Percentiles rank a stretch among this genome's conserved stretches.
Evolutionary conservation across 257 asterid genomes (phyloP).

Genomic region (Buddleja alternifolia): DNA sequence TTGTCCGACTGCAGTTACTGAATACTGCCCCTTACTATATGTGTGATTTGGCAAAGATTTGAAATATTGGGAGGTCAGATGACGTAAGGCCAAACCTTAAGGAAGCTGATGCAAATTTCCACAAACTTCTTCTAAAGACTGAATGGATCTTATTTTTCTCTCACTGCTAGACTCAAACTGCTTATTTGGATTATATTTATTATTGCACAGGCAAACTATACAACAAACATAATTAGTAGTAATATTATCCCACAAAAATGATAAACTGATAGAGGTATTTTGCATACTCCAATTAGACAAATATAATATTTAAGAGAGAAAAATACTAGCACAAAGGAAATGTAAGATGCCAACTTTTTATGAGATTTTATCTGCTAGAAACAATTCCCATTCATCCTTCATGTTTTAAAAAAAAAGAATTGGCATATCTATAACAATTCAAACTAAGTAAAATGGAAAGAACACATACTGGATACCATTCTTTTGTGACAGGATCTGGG

Average conservation of each 20-base stretch:
- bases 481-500: conserved; percentile 81
- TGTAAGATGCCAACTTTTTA: not conserved
- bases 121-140: not conserved
- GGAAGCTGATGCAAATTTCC: not conserved
- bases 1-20: no score
- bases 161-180: conserved; percentile 5
- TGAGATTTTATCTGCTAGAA: not conserved
- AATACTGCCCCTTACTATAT: no score
- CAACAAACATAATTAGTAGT: not conserved
- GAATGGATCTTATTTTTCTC: not conserved
- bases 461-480: conserved; percentile 82
- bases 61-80: not conserved
- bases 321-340: conserved; percentile 3
- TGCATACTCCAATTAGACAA: not conserved
- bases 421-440: no score
- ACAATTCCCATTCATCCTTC: not conserved
- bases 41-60: no score
- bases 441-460: conserved; percentile 31
- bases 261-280: not conserved
- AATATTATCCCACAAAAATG: not conserved
- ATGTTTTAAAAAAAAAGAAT: not conserved
- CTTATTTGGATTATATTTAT: not conserved
- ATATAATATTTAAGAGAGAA: not conserved
- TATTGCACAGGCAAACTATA: not conserved
- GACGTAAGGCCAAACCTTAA: not conserved